A percentile compares a stretch with the other conserved stretches of the same genome.
These are phyloP conservation scores for Russula lepida DNA, from an alignment of 768 basidiomycete genomes.

Conservation along the genomic window DNA sequence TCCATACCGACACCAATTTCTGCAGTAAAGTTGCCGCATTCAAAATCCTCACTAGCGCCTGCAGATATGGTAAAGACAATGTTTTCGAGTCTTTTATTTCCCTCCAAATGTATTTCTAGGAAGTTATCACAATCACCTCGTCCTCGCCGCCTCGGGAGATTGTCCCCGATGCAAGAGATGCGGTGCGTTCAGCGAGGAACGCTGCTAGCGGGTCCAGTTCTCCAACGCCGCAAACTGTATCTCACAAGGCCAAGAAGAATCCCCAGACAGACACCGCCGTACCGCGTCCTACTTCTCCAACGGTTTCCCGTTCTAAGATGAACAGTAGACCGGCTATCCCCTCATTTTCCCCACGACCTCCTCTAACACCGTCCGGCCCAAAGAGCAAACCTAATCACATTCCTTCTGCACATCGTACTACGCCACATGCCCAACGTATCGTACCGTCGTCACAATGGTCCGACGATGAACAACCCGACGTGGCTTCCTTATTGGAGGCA, in stretches of 20 bases:
- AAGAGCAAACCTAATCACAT: not conserved
- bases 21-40: not conserved
- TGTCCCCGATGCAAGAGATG: not conserved
- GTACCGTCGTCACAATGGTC: slow-evolving; percentile 17
- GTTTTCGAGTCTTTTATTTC: not conserved
- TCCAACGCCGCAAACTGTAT: slow-evolving; percentile 5
- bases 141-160: not conserved
- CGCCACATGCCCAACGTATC: slow-evolving; percentile 15
- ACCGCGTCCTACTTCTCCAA: not conserved
- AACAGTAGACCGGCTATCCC: not conserved
- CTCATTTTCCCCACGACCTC: not conserved
- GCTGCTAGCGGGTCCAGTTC: not conserved
- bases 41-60: not conserved
- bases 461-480: not conserved
- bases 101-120: not conserved
- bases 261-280: not conserved
- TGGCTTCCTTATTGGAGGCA: not conserved
- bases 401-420: not conserved
- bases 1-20: slow-evolving; percentile 8
- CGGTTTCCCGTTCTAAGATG: not conserved
- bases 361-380: slow-evolving; percentile 6
- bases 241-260: not conserved
- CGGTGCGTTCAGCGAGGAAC: not conserved
- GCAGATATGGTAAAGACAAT: not conserved
- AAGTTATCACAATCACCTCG: not conserved